Evolutionary conservation across 768 basidiomycete genomes (phyloP), one percentile per base, ranked within the genome.

Genomic region (Mycena albidolilacea): DNA sequence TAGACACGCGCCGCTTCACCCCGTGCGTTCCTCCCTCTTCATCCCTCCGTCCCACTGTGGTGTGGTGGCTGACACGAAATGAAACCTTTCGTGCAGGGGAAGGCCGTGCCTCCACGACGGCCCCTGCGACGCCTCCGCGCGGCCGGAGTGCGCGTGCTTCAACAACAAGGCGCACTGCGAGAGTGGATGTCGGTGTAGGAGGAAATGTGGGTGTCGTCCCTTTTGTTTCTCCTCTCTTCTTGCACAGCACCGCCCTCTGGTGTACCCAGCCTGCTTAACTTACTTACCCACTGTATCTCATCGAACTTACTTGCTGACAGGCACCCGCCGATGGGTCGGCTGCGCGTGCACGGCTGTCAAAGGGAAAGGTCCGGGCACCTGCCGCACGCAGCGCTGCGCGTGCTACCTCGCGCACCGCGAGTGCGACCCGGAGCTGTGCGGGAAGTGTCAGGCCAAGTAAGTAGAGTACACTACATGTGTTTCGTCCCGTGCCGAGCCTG

Each of bases 371-470:
- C 75, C 77, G 21, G 79, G 74, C 64, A 78, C 75, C 21, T 89
- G 84, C 80, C 79, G 78, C n/a, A 86, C 81, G 3, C 73, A 77
- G 15, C 80, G 80, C 5, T 94, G 93, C 74, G 85, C 87, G 10
- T 95, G 93, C 77, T 83, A 80, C 61, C 79, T 75, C 23, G 82
- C 85, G 0, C 77, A 82, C 10, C 84, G 90, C 44, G 93, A 94
- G 78, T 95, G 93, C 70, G 92, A 93, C 79, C 91, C 92, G 3
- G 89, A 90, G 44, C 69, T 93, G 10, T 95, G 93, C 72, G 7
- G 76, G 12, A 82, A 82, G 14, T 92, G 92, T 77, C 81, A 84
- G 72, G 83, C 86, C 66, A 85, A 78, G 90, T 91, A 55, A 75
- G 85, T 81, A 21, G 30, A 30, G 30, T 30, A 30, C 4, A 30